Evolutionary conservation across 2,329 filamentous ascomycete species (phyloP), one percentile per base, ranked within the genome.

Genomic region (Stemphylium beticola): DNA sequence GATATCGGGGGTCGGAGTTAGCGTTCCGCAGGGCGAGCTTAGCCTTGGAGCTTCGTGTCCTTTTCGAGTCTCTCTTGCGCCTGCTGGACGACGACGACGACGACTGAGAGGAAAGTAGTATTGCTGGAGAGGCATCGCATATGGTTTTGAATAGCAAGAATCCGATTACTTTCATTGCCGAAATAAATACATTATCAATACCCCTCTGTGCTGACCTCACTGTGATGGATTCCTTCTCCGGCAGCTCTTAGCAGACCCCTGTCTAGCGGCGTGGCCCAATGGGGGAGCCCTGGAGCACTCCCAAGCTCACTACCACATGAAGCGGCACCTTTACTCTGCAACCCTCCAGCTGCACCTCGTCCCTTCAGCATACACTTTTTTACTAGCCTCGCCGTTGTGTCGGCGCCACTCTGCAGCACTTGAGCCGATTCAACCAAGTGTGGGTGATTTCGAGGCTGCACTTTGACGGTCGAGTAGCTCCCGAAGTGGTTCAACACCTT

Each of bases 281-380:
- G 54, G 62, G 65, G 33, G 15, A 49, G 44, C 39, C 42, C 39
- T 41, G 33, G 15, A 49, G 44, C 39, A 49, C 39, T 41, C 45
- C 29, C 54, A 62, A 56, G 62, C 61, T 62, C 65, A 65, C 60
- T 60, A 64, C 63, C 61, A 64, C 56, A 58, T 59, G 41, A 56
- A 56, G 49, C 55, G 48, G 39, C 59, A 56, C 57, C 62, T 64
- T 63, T 58, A 58, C 61, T 63, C 57, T 58, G 60, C 55, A 58
- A 57, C 62, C 53, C 53, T 55, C 57, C 46, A 51, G 51, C 49
- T 45, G 10, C 15, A n/a, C 52, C 57, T 45, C 37, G 47, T 54
- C 40, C 43, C 58, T 46, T 46, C 48, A 34, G n/a, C 39, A 24
- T 26, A 31, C 51, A 49, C 47, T 58, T 37, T 42, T n/a, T n/a